A percentile compares a stretch with the other conserved stretches of the same genome.
Evolutionary conservation across 2,329 filamentous ascomycete genomes (phyloP).

Genomic region (Aschersonia sp.): DNA sequence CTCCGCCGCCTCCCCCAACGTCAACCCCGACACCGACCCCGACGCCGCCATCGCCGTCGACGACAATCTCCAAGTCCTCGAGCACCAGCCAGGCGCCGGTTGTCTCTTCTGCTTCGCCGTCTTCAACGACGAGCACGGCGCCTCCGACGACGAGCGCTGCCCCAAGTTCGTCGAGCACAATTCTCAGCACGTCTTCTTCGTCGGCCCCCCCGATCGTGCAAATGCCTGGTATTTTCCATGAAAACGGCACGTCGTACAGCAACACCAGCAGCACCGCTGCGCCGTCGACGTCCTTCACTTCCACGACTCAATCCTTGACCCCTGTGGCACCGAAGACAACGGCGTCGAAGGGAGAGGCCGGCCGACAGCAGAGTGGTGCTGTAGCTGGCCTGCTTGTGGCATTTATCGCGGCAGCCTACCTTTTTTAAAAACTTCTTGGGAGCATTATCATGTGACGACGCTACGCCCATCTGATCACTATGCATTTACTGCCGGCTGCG

Average conservation of each 20-base stretch:
- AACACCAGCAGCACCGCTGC: constrained; percentile 3
- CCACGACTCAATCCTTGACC: constrained; percentile 11
- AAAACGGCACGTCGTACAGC: constrained; percentile 25
- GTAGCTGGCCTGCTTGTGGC: constrained; percentile 40
- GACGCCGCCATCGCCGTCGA: constrained; percentile 5
- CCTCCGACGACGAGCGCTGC: constrained; percentile 2
- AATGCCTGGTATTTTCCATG: constrained; percentile 34
- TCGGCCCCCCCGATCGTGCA: constrained; percentile 9
- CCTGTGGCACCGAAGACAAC: constrained; percentile 18
- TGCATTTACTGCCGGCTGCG: no score
- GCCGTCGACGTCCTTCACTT: constrained; percentile 1
- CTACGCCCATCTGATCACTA: no score
- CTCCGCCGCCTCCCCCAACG: constrained; percentile 1
- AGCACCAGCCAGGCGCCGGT: background rate
- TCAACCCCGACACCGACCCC: background rate
- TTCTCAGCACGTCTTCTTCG: constrained; percentile 5
- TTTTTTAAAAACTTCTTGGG: constrained; percentile 14
- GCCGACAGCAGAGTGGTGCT: constrained; percentile 32
- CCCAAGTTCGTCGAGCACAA: constrained; percentile 1
- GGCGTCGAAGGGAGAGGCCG: constrained; percentile 28
- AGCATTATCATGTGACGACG: no score
- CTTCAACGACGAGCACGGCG: background rate
- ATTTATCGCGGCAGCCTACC: constrained; percentile 35
- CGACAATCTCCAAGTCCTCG: constrained; percentile 3
- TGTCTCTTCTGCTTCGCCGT: background rate